phyloP scores from a whole-genome alignment of 2,329 filamentous ascomycete species.

The Fusarium sororula region DNA sequence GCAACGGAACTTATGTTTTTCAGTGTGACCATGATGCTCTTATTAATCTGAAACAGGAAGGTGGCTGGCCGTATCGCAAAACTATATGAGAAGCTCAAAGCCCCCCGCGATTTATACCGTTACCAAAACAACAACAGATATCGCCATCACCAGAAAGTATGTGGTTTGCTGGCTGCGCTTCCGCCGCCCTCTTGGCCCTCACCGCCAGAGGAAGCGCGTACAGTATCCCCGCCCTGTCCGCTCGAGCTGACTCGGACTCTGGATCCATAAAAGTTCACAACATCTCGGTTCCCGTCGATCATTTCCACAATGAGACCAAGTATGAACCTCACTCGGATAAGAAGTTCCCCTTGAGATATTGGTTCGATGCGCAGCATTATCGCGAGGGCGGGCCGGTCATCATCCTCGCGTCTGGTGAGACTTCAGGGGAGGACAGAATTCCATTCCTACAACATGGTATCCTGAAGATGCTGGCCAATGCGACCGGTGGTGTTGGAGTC shows the following conservation, averaged over 20 bases:
- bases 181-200: neutral
- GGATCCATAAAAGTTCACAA: constrained; percentile 34
- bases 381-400: constrained; percentile 82
- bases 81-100: neutral
- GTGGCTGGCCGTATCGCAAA: neutral
- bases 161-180: constrained; percentile 20
- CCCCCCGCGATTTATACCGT: neutral
- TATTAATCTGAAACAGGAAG: constrained; percentile 23
- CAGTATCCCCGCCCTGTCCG: neutral
- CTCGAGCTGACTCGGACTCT: neutral
- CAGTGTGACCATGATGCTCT: neutral
- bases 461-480: constrained; percentile 73
- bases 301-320: constrained; percentile 81
- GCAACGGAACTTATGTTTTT: constrained; percentile 24
- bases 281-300: constrained; percentile 70
- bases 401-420: constrained; percentile 78
- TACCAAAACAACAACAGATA: neutral
- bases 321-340: constrained; percentile 80
- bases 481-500: constrained; percentile 78
- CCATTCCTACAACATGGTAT: constrained; percentile 82
- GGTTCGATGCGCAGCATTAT: constrained; percentile 83
- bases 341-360: constrained; percentile 79
- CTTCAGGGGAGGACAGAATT: constrained; percentile 68
- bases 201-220: neutral
- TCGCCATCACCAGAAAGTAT: neutral